Conservation (phyloP, 805 yeast genomes). For the Scheffersomyces amazonensis region DNA sequence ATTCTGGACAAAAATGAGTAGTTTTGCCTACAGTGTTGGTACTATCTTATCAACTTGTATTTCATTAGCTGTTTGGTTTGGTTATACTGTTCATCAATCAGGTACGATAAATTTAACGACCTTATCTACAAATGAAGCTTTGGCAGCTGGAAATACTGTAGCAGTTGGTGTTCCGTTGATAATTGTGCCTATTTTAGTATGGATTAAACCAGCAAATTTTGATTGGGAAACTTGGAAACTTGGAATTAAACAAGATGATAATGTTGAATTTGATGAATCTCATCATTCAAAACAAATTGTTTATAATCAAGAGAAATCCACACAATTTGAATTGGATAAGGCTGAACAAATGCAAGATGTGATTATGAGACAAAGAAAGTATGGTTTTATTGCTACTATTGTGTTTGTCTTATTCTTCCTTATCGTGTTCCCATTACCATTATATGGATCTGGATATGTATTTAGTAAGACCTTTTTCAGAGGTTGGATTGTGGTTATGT, state of each 20-base stretch:
- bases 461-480: slow-evolving; percentile 77
- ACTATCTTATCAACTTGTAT: slow-evolving; percentile 76
- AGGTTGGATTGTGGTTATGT: slow-evolving; percentile 83
- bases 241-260: slow-evolving; percentile 68
- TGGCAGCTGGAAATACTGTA: slow-evolving; percentile 86
- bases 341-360: slow-evolving; percentile 15
- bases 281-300: slow-evolving; percentile 19
- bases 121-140: slow-evolving; percentile 81
- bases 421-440: slow-evolving; percentile 90
- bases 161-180: slow-evolving; percentile 73
- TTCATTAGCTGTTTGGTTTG: slow-evolving; percentile 63
- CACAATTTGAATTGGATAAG: slow-evolving; percentile 19
- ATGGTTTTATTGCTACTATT: slow-evolving; percentile 18
- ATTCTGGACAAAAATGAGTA: slow-evolving; percentile 63
- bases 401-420: slow-evolving; percentile 41
- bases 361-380: slow-evolving; percentile 20
- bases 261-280: slow-evolving; percentile 56
- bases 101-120: slow-evolving; percentile 32
- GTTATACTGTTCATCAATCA: slow-evolving; percentile 30
- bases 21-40: slow-evolving; percentile 65
- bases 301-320: slow-evolving; percentile 23
- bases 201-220: slow-evolving; percentile 67
- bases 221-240: slow-evolving; percentile 64
- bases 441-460: slow-evolving; percentile 78
- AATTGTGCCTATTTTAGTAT: slow-evolving; percentile 63